Percentiles rank a stretch among this genome's conserved stretches.
Evolutionary conservation across 202 grass and related monocot genomes (phyloP).

Genomic region (Hordeum pubiflorum): DNA sequence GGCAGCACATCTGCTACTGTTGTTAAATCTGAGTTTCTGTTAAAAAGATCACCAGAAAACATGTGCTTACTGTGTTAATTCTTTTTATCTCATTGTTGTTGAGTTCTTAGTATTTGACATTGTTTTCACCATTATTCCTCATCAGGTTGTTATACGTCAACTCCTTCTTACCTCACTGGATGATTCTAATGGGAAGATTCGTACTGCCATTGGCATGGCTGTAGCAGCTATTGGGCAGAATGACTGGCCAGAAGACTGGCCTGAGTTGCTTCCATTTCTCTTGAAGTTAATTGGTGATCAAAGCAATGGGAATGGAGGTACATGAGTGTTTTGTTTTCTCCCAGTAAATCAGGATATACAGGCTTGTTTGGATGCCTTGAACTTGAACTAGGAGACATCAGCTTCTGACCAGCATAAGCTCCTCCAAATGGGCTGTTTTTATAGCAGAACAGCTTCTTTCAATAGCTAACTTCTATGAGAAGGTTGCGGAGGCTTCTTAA

Average conservation of each 20-base stretch:
- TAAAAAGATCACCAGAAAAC: not conserved
- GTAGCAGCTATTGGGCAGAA: conserved; percentile 81
- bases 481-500: not conserved
- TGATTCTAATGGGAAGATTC: conserved; percentile 87
- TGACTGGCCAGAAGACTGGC: conserved; percentile 96
- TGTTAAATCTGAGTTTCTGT: not conserved
- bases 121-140: conserved; percentile 2
- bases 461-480: conserved; percentile 10
- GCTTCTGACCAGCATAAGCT: not conserved
- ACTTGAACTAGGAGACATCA: not conserved
- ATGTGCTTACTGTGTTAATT: not conserved
- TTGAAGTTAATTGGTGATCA: conserved; percentile 77
- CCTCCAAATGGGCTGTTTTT: not conserved
- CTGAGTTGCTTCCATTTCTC: conserved; percentile 81
- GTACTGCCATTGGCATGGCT: conserved; percentile 85
- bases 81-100: not conserved
- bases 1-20: not conserved
- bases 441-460: not conserved
- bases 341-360: not conserved
- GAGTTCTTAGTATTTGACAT: not conserved
- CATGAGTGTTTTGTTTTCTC: not conserved
- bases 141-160: conserved; percentile 67
- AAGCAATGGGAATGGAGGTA: conserved; percentile 80
- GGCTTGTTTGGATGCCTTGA: conserved; percentile 5
- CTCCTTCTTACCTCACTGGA: conserved; percentile 70